Conservation (phyloP, 768 basidiomycete genomes). For the Mycena albidolilacea region DNA sequence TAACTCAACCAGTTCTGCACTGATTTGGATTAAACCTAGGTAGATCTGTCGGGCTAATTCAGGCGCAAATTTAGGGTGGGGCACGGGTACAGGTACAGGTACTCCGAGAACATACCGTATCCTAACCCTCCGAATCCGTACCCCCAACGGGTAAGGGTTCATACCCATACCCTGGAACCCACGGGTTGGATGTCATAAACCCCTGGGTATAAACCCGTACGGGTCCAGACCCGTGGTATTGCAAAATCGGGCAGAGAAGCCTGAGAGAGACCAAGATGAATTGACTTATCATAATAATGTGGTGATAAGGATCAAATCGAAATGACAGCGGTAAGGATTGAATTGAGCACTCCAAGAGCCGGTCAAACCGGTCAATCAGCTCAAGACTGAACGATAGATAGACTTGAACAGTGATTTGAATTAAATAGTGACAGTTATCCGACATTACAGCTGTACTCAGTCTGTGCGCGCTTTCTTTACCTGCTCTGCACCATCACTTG, state of each 20-base stretch:
- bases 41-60: no score
- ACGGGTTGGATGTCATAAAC: neutral
- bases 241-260: neutral
- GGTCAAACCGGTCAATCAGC: no score
- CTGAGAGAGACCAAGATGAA: no score
- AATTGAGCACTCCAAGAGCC: no score
- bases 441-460: neutral
- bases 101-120: neutral
- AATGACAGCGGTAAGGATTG: no score
- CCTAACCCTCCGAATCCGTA: slow-evolving; percentile 6
- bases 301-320: no score
- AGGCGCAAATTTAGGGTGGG: no score
- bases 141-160: slow-evolving; percentile 3
- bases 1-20: no score
- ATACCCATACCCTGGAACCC: neutral
- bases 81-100: slow-evolving; percentile 16
- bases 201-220: slow-evolving; percentile 1
- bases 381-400: no score
- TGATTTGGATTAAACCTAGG: no score
- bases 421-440: neutral
- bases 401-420: neutral
- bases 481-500: neutral
- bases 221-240: neutral
- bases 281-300: no score
- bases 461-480: neutral